Base-by-base conservation (phyloP, 352 stramenopile species). In the Phytophthora melonis region DNA sequence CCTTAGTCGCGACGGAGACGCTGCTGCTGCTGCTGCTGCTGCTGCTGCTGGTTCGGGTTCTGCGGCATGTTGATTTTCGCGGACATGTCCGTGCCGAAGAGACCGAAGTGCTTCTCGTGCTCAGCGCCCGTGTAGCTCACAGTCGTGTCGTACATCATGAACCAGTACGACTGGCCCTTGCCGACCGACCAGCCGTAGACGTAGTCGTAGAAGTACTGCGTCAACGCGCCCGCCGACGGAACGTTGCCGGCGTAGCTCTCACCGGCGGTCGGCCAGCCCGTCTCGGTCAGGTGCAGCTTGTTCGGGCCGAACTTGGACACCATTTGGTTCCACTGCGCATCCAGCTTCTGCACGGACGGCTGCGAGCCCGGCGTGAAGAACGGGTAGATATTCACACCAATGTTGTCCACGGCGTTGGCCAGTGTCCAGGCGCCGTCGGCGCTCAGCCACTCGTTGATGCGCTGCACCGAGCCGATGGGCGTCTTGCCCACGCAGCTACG, bases 101-200 rank as follows among this genome's bases (percentile, higher is more conserved):
- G 73, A 57, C 84, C 84, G 62, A 90, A 90, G 72, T 81, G 77
- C 64, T 77, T 89, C 67, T 90, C 84, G 73, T 81, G 86, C 32
- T 87, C 66, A 0, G 53, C 58, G 16, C 79, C 75, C 6, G 68
- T 75, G 79, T 90, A 85, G 61, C 77, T 81, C 54, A 73, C 53
- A 11, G 63, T 86, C 53, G 75, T 81, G 68, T 90, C 80, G 77
- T 87, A 90, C 80, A 87, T 83, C 82, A 89, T 87, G 75, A 86
- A 89, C 68, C 72, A 89, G 78, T 81, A 89, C 43, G 77, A 74
- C 49, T 72, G 63, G 18, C 61, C 54, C 30, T 68, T 70, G 47
- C 68, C 63, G 1, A 2, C n/a, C 1, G 27, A 68, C 69, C 69
- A 72, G 70, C 45, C 27, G 9, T 41, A 41, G 34, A 66, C 77